These are phyloP conservation scores for Dipteronia sinensis DNA, from an alignment of 345 rosid genomes.

Conservation along the genomic window DNA sequence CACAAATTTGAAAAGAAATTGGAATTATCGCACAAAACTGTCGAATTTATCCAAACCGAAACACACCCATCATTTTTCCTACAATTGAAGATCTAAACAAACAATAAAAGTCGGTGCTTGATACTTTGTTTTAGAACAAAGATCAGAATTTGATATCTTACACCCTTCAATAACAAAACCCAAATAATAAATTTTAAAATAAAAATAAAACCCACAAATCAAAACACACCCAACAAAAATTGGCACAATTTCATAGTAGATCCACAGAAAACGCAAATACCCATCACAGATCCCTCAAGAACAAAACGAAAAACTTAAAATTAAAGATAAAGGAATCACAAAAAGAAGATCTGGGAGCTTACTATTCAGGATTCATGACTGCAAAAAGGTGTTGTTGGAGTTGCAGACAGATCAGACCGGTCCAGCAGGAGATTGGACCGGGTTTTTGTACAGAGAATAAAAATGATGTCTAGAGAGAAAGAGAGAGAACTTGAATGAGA, in stretches of 20 bases:
- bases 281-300: conserved; percentile 4
- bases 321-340: background rate
- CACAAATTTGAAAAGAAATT: background rate
- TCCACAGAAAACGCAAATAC: conserved; percentile 4
- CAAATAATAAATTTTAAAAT: background rate
- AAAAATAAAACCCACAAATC: background rate
- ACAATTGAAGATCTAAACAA: background rate
- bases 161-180: background rate
- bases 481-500: background rate
- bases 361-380: conserved; percentile 53
- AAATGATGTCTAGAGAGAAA: background rate
- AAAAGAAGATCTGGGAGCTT: conserved; percentile 10
- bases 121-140: background rate
- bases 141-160: background rate
- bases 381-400: background rate
- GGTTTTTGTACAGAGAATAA: conserved; percentile 9
- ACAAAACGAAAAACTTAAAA: background rate
- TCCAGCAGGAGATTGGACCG: conserved; percentile 27
- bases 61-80: background rate
- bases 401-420: conserved; percentile 33
- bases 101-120: background rate
- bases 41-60: background rate
- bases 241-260: background rate
- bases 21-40: background rate
- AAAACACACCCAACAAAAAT: background rate